Evolutionary conservation across 129 eudicot genomes (phyloP), one percentile per base, ranked within the genome.

Genomic region (Helianthus tuberosus): DNA sequence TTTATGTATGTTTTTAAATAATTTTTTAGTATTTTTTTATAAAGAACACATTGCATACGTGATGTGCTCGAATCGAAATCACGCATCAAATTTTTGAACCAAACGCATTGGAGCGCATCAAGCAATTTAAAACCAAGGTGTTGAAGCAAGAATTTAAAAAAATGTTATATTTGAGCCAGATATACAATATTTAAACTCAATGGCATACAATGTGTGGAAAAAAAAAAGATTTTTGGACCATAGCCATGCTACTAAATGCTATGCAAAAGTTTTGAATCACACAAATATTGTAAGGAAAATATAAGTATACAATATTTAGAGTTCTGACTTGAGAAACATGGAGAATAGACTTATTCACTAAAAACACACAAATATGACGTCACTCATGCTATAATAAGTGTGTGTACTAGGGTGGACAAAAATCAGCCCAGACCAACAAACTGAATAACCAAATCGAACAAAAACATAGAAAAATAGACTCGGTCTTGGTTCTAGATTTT

Each of bases 181-280:
- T 4, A 70, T 70, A 65, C 55, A 50, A 11, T 13, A 50, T 14
- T 50, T 50, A 11, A 50, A 50, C 17, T 50, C 16, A 50, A 50
- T 50, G 55, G 55, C n/a, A 50, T 50, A 50, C 16, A 0, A 13
- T 14, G 6, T 50, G 16, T 13, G 5, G 3, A 50, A 13, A 14
- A 50, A 50, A 14, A 50, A 50, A 3, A 50, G 55, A 50, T 50
- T 11, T 39, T 9, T 52, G 75, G 10, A 69, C 53, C 63, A 16
- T 69, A 69, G 25, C 16, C 47, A 8, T 6, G 53, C 62, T 51
- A 51, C 57, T 51, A 51, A 51, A 51, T 51, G 57, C 57, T 51
- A n/a, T n/a, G 20, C 57, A 61, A 44, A 60, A 57, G 61, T 46
- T 41, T 60, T 39, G 29, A 16, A 61, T 47, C 16, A 73, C 6